A percentile compares a stretch with the other conserved stretches of the same genome.
These are phyloP conservation scores for Monosporozyma servazzii DNA, from an alignment of 805 yeast species.

Conservation along the genomic window DNA sequence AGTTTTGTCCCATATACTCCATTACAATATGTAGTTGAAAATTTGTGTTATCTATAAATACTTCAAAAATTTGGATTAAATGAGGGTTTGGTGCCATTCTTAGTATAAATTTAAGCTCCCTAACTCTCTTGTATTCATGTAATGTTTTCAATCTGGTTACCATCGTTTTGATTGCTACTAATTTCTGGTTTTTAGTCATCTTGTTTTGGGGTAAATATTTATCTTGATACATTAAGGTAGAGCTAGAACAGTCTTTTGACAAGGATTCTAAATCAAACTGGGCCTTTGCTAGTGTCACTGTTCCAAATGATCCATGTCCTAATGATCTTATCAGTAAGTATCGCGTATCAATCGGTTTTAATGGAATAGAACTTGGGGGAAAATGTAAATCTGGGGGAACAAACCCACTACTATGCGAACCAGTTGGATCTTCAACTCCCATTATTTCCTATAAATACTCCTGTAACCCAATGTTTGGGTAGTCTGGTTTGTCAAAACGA, in stretches of 20 bases:
- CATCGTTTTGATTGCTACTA: constrained; percentile 81
- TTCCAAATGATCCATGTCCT: constrained; percentile 73
- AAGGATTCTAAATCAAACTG: constrained; percentile 14
- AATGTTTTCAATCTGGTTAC: constrained; percentile 43
- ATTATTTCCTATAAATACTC: constrained; percentile 3
- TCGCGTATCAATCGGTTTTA: constrained; percentile 34
- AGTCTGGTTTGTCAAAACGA: not conserved
- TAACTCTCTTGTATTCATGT: constrained; percentile 48
- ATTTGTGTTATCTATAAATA: constrained; percentile 58
- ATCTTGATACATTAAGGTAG: constrained; percentile 41
- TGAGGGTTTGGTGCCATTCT: constrained; percentile 63
- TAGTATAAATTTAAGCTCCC: constrained; percentile 59
- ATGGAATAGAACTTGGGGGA: constrained; percentile 38
- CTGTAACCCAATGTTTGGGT: not conserved
- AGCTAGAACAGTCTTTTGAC: constrained; percentile 4
- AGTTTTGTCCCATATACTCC: constrained; percentile 80
- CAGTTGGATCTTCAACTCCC: not conserved
- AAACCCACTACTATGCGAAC: constrained; percentile 3
- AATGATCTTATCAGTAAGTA: constrained; percentile 45
- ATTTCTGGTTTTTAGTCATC: constrained; percentile 28
- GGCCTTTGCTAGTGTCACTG: constrained; percentile 54
- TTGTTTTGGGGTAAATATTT: constrained; percentile 23
- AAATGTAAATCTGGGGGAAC: constrained; percentile 32
- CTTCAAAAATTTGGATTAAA: constrained; percentile 66
- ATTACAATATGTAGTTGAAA: constrained; percentile 68